A percentile compares a stretch with the other conserved stretches of the same genome.
Conservation (phyloP, 139 green algal species). For the Chlamydomonas incerta region DNA sequence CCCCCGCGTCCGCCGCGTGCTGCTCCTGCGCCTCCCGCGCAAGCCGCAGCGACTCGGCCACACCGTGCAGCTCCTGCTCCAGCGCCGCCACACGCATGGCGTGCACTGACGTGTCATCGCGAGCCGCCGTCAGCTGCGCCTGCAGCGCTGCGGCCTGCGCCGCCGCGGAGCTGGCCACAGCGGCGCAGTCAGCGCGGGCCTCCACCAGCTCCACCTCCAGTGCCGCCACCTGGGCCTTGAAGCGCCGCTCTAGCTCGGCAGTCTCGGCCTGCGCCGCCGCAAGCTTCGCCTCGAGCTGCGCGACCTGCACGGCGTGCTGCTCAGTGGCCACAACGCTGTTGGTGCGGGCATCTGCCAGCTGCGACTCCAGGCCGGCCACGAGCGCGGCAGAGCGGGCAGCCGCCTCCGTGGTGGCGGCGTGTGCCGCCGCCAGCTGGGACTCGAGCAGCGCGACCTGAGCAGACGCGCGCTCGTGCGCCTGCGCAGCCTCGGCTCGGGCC, state of each 20-base stretch:
- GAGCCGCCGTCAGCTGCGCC: no score
- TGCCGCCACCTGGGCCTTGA: no score
- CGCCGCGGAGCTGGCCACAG: no score
- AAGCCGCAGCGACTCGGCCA: not conserved
- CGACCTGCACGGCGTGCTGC: not conserved
- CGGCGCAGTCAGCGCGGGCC: no score
- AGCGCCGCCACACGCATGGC: not conserved
- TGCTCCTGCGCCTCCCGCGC: not conserved
- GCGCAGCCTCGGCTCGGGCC: not conserved
- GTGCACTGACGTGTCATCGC: not conserved
- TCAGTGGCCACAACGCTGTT: not conserved
- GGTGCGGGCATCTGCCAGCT: not conserved
- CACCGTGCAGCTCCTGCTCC: not conserved
- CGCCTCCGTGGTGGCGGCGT: not conserved
- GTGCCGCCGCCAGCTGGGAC: not conserved
- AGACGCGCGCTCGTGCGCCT: not conserved
- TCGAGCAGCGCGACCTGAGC: not conserved
- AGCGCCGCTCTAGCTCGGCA: not conserved
- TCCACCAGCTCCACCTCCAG: not conserved
- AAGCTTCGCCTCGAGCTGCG: slow-evolving; percentile 1
- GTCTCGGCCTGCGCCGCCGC: not conserved
- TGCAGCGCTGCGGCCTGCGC: no score
- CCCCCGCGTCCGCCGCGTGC: not conserved
- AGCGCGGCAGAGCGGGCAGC: no score
- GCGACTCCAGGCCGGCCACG: not conserved